phyloP scores from a whole-genome alignment of 768 basidiomycete species.

The Lepiota brunneoincarnata region DNA sequence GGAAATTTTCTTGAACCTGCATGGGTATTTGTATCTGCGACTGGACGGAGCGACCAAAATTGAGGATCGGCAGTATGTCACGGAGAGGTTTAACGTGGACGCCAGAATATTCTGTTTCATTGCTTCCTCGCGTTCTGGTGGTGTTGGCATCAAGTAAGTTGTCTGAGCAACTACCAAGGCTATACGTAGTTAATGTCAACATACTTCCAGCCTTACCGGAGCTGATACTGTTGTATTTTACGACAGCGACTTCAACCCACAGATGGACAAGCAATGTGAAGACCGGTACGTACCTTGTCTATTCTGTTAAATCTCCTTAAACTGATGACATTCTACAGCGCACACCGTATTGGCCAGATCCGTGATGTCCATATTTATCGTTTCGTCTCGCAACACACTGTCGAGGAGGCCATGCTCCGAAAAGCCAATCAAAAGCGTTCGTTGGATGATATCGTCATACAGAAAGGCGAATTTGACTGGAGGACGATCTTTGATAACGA shows the following conservation, averaged over 20 bases:
- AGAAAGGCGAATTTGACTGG: constrained; percentile 95
- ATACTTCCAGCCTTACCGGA: constrained; percentile 60
- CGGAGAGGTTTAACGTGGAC: constrained; percentile 84
- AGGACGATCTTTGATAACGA: constrained; percentile 68
- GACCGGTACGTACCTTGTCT: constrained; percentile 57
- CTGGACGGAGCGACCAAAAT: constrained; percentile 94
- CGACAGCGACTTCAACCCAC: constrained; percentile 95
- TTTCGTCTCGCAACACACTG: constrained; percentile 85
- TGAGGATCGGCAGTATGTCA: constrained; percentile 89
- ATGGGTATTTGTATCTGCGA: constrained; percentile 92
- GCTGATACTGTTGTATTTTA: constrained; percentile 98
- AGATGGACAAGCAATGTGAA: constrained; percentile 97
- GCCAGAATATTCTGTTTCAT: constrained; percentile 85
- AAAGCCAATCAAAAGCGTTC: constrained; percentile 98
- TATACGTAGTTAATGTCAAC: constrained; percentile 17
- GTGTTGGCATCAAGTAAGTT: constrained; percentile 91
- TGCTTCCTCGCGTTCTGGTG: constrained; percentile 72
- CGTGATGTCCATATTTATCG: constrained; percentile 96
- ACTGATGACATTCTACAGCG: constrained; percentile 41
- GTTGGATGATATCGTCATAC: constrained; percentile 88
- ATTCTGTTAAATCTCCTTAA: neutral
- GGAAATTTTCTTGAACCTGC: constrained; percentile 89
- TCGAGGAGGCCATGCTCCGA: constrained; percentile 94
- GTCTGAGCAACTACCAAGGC: constrained; percentile 14
- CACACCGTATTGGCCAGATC: constrained; percentile 97